phyloP scores from a whole-genome alignment of 2,329 filamentous ascomycete species.

The Helotiales sp. region DNA sequence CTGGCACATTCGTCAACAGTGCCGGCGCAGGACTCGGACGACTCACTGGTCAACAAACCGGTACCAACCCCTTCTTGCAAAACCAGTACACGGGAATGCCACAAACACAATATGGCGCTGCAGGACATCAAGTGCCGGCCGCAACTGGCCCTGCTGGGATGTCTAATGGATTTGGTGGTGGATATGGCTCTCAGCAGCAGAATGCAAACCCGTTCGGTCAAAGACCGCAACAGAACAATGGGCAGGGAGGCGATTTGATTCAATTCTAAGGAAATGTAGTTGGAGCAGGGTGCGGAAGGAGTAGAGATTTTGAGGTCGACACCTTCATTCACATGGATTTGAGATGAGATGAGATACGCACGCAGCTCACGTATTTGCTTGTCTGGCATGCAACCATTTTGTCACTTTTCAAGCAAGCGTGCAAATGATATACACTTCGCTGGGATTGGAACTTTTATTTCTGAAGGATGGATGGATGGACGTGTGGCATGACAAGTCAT shows the following conservation, averaged over 20 bases:
- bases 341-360: slow-evolving; percentile 6
- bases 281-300: background rate
- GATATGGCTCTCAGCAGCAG: slow-evolving; percentile 44
- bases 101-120: slow-evolving; percentile 54
- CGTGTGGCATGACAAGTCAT: slow-evolving; percentile 8
- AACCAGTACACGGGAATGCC: slow-evolving; percentile 83
- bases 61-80: slow-evolving; percentile 87
- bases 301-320: background rate
- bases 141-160: slow-evolving; percentile 62
- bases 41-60: slow-evolving; percentile 63
- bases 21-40: slow-evolving; percentile 80
- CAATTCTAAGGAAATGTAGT: slow-evolving; percentile 35
- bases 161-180: slow-evolving; percentile 53
- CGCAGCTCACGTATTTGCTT: background rate
- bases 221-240: slow-evolving; percentile 51
- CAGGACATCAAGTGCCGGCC: slow-evolving; percentile 54
- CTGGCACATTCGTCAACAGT: slow-evolving; percentile 95
- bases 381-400: background rate
- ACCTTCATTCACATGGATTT: slow-evolving; percentile 22
- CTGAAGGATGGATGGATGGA: slow-evolving; percentile 16
- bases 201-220: slow-evolving; percentile 61
- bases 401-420: slow-evolving; percentile 31
- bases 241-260: slow-evolving; percentile 41
- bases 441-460: slow-evolving; percentile 21
- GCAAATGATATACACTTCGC: slow-evolving; percentile 33